Percentiles rank a stretch among this genome's conserved stretches.
Conservation (phyloP, 805 yeast species). For the Yamadazyma olivae region DNA sequence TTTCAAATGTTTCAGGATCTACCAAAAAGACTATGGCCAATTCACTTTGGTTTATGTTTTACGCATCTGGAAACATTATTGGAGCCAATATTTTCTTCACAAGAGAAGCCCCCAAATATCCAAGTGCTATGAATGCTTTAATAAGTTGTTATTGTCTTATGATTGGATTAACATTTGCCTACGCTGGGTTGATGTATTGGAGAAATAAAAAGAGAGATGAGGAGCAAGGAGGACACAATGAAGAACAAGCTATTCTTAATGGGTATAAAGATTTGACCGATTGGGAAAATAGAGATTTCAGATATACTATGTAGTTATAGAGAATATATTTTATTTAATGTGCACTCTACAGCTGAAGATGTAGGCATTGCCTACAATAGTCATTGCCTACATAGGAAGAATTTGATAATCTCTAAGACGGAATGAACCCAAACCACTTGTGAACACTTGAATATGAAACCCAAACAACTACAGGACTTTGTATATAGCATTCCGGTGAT, state of each 20-base stretch:
- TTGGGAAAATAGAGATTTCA: conserved; percentile 20
- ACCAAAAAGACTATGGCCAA: conserved; percentile 22
- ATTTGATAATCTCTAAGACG: too few relatives aligned
- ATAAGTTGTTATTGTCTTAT: conserved; percentile 19
- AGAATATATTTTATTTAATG: background rate
- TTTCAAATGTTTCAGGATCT: conserved; percentile 20
- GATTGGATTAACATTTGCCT: conserved; percentile 16
- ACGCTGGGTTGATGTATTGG: conserved; percentile 11
- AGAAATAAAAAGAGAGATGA: conserved; percentile 16
- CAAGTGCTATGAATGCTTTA: conserved; percentile 21
- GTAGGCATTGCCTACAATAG: too few relatives aligned
- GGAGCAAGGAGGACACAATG: conserved; percentile 18
- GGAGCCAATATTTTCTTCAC: conserved; percentile 24
- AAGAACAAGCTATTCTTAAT: conserved; percentile 20
- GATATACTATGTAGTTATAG: conserved; percentile 14
- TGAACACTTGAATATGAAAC: too few relatives aligned
- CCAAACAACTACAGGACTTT: too few relatives aligned
- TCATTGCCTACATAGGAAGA: too few relatives aligned
- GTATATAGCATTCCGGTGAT: too few relatives aligned
- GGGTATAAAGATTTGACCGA: conserved; percentile 25
- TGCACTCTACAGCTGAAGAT: too few relatives aligned
- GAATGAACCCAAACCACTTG: too few relatives aligned
- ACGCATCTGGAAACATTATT: conserved; percentile 27
- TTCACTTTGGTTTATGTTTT: conserved; percentile 20
- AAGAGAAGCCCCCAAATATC: conserved; percentile 22